phyloP scores from a whole-genome alignment of 257 asterid genomes.

The Verbena officinalis region DNA sequence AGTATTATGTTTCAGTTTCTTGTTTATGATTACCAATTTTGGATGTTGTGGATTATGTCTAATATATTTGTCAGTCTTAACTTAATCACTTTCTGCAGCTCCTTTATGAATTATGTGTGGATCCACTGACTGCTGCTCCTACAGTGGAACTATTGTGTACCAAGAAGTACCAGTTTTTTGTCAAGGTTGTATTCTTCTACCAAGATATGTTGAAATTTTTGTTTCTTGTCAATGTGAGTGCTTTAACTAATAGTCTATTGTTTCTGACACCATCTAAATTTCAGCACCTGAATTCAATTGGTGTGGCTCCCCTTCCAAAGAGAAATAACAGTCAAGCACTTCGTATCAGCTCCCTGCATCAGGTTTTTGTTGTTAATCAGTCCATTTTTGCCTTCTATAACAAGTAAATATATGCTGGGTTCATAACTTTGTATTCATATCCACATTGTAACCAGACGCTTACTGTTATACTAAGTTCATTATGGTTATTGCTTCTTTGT shows the following conservation, averaged over 20 bases:
- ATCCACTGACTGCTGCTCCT: constrained; percentile 85
- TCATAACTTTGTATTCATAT: not conserved
- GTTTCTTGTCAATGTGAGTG: constrained; percentile 3
- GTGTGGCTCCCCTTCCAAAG: constrained; percentile 79
- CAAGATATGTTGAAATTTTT: constrained; percentile 1
- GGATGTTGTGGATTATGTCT: constrained; percentile 22
- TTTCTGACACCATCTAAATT: constrained; percentile 23
- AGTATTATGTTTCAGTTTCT: constrained; percentile 18
- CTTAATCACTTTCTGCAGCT: constrained; percentile 60
- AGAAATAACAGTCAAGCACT: constrained; percentile 70
- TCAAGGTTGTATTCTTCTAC: constrained; percentile 54
- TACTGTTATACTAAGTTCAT: not conserved
- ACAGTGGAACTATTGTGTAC: constrained; percentile 75
- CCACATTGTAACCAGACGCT: not conserved
- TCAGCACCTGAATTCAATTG: constrained; percentile 84
- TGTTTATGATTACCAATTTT: constrained; percentile 17
- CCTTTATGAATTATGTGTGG: constrained; percentile 79
- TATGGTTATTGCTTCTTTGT: not conserved
- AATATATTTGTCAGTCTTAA: constrained; percentile 30
- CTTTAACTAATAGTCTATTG: constrained; percentile 26
- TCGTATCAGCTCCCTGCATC: constrained; percentile 94
- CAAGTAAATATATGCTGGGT: not conserved
- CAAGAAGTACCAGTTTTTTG: constrained; percentile 82
- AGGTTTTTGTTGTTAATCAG: constrained; percentile 50
- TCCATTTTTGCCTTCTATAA: constrained; percentile 12